Conservation (phyloP, 257 asterid species). For the Solanum pennellii region DNA sequence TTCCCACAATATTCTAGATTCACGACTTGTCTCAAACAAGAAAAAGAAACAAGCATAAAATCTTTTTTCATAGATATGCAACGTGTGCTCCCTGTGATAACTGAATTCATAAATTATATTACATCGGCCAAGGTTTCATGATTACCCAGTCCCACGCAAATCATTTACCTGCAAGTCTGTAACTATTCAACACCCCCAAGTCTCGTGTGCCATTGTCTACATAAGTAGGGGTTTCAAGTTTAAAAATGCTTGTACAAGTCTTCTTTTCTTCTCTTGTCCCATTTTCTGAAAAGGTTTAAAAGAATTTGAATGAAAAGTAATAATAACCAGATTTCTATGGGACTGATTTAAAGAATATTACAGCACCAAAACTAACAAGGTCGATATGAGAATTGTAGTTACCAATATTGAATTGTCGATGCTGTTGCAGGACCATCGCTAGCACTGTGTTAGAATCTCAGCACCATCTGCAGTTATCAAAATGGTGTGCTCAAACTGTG, state of each 20-base stretch:
- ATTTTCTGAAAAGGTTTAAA: not conserved
- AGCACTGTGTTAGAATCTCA: slow-evolving; percentile 74
- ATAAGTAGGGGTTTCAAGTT: not conserved
- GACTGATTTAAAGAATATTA: not conserved
- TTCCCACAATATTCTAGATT: not conserved
- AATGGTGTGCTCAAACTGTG: slow-evolving; percentile 95
- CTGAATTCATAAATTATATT: not conserved
- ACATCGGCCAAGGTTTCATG: not conserved
- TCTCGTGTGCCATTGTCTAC: not conserved
- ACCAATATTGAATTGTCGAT: not conserved
- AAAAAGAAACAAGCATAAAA: not conserved
- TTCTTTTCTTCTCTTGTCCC: not conserved
- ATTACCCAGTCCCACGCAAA: not conserved
- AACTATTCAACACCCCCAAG: not conserved
- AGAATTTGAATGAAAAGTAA: not conserved
- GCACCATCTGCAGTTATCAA: slow-evolving; percentile 71
- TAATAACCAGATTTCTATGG: not conserved
- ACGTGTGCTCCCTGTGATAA: not conserved
- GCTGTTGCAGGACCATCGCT: not conserved
- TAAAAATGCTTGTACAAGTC: not conserved
- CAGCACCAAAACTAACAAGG: not conserved
- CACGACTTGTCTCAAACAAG: not conserved
- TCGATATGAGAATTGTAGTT: not conserved
- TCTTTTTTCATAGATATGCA: not conserved
- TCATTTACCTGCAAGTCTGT: not conserved